These are phyloP conservation scores for Myxozyma melibiosi DNA, from an alignment of 805 yeast genomes.

Conservation along the genomic window DNA sequence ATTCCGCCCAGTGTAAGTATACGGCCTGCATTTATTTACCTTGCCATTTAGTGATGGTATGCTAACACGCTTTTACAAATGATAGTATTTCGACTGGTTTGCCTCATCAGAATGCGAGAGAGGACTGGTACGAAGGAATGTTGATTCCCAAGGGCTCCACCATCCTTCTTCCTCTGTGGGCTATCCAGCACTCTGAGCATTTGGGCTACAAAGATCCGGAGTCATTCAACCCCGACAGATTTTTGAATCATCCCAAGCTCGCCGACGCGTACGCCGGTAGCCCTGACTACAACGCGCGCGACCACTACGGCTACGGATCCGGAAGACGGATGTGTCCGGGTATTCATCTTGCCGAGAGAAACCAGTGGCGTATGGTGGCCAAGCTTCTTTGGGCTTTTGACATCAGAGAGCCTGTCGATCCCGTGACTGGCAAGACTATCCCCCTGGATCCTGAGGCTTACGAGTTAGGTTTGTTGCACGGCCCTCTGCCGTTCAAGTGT, in stretches of 20 bases:
- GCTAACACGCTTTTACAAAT: background rate
- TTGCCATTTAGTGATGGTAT: background rate
- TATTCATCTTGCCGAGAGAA: background rate
- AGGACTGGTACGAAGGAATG: background rate
- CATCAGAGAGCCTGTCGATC: background rate
- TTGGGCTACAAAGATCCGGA: background rate
- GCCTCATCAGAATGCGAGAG: background rate
- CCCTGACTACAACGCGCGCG: background rate
- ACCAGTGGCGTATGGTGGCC: background rate
- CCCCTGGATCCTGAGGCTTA: background rate
- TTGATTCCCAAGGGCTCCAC: background rate
- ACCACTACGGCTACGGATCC: background rate
- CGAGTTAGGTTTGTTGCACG: background rate
- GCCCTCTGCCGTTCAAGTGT: background rate
- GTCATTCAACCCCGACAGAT: background rate
- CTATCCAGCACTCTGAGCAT: background rate
- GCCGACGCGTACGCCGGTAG: background rate
- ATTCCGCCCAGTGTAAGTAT: background rate
- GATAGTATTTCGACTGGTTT: background rate
- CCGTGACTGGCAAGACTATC: background rate
- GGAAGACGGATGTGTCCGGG: background rate
- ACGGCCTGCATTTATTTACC: background rate
- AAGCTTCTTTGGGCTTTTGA: background rate
- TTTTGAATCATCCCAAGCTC: background rate
- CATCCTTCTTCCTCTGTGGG: background rate